Base-by-base conservation (phyloP, 163 green algal species). In the Scenedesmus sp. region DNA sequence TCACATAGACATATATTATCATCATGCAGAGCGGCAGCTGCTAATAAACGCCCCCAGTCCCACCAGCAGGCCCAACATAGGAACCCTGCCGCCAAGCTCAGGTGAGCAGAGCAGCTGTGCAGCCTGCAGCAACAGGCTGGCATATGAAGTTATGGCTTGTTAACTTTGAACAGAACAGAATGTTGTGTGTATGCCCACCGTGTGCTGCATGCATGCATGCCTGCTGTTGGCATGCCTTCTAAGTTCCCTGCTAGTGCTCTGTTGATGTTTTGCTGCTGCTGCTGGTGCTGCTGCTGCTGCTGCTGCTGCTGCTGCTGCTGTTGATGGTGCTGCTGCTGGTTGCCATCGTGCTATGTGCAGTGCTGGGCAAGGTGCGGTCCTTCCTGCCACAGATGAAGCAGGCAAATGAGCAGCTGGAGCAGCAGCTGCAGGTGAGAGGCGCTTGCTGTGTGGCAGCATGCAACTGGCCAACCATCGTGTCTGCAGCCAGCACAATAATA, bases 301-400 rank as follows among this genome's bases (percentile, higher is more conserved):
- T 26, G 4, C 59, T 89, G 84, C 34, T 79, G 59, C 83, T 60
- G n/a, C 26, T 64, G 56, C 23, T 59, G 55, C 54, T 52, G 56
- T 12, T 46, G 60, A 20, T 77, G 84, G 3, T 59, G 34, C 59
- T 26, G 4, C 59, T 89, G 84, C 34, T 79, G 59, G 57, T 60
- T 12, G 56, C 8, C 54, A 12, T 5, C 82, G 57, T 74, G 16
- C 13, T 74, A 16, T 60, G 1, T 56, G 88, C 88, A 92, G 88
- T 89, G n/a, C 81, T 92, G 5, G 56, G 23, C 15, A 83, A 83
- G 23, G 20, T 92, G 4, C 89, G 76, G 55, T 9, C 16, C 2
- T 92, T 92, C 66, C 62, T 92, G 81, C 88, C 88, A 3, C 88
- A 84, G 82, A 88, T 92, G 88, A 64, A 88, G 81, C 81, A 92